These are phyloP conservation scores for Dioscorea dumetorum DNA, from an alignment of 106 monocot species.

Conservation along the genomic window DNA sequence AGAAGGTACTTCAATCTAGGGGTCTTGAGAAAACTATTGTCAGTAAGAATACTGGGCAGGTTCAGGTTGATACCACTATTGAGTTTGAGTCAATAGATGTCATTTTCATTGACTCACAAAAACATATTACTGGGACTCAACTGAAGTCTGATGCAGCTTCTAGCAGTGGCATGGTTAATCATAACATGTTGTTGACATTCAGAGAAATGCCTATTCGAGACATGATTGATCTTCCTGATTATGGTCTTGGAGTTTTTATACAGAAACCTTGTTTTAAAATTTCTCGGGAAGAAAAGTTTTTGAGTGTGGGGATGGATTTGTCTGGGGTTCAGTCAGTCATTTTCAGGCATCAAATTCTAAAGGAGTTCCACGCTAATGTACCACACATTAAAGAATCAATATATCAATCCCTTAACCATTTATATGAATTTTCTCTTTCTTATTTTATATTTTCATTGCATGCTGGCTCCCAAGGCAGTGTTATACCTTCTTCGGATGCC, in stretches of 20 bases:
- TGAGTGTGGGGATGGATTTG: conserved; percentile 24
- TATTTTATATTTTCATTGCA: conserved; percentile 14
- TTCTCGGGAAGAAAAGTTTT: conserved; percentile 16
- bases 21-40: conserved; percentile 2
- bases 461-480: conserved; percentile 17
- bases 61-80: conserved; percentile 35
- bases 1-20: background rate
- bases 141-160: conserved; percentile 9
- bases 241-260: conserved; percentile 36
- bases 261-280: conserved; percentile 36
- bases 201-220: conserved; percentile 6
- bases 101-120: conserved; percentile 28
- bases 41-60: conserved; percentile 8
- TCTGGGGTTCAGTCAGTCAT: conserved; percentile 41
- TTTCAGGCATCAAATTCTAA: conserved; percentile 16
- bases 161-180: conserved; percentile 7
- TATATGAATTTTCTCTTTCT: conserved; percentile 28
- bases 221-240: conserved; percentile 18
- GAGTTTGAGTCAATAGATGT: conserved; percentile 32
- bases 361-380: conserved; percentile 6
- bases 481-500: conserved; percentile 7
- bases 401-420: conserved; percentile 14
- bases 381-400: conserved; percentile 15
- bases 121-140: background rate
- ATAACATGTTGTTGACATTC: background rate